These are phyloP conservation scores for Drosera spatulata DNA, from an alignment of 179 eudicot genomes.

Conservation along the genomic window DNA sequence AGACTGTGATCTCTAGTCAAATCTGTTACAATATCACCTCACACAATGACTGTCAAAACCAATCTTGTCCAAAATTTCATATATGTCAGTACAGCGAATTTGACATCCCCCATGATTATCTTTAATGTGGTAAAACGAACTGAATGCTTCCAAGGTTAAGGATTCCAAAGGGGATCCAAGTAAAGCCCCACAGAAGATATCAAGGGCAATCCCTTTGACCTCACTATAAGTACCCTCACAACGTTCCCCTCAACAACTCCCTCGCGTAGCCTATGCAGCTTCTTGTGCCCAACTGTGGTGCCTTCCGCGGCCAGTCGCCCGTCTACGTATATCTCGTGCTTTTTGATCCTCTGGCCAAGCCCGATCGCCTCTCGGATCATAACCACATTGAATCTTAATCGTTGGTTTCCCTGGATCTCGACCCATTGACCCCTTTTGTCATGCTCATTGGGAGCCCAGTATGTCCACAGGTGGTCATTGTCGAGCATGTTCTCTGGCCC, in stretches of 20 bases:
- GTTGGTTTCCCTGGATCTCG: constrained; percentile 29
- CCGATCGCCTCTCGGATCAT: constrained; percentile 88
- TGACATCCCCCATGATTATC: no score
- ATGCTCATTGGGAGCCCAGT: constrained; percentile 67
- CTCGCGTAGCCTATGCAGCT: constrained; percentile 55
- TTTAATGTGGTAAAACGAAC: no score
- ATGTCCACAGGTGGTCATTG: constrained; percentile 68
- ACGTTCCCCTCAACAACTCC: constrained; percentile 31
- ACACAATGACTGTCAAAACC: no score
- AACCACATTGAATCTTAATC: constrained; percentile 54
- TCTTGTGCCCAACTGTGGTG: constrained; percentile 77
- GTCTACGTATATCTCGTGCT: constrained; percentile 58
- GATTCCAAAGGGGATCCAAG: constrained; percentile 71
- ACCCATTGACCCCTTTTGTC: constrained; percentile 41
- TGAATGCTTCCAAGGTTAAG: neutral
- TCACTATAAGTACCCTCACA: constrained; percentile 36
- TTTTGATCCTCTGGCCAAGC: constrained; percentile 69
- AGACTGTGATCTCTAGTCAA: no score
- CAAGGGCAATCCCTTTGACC: constrained; percentile 61
- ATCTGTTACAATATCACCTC: no score
- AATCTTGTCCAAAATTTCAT: no score
- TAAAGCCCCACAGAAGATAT: constrained; percentile 80
- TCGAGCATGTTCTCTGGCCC: constrained; percentile 60
- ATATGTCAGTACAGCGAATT: no score
- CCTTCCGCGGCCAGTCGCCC: constrained; percentile 37